Evolutionary conservation across 2,329 filamentous ascomycete species (phyloP), one percentile per base, ranked within the genome.

Genomic region (Nannizziopsis barbatae): DNA sequence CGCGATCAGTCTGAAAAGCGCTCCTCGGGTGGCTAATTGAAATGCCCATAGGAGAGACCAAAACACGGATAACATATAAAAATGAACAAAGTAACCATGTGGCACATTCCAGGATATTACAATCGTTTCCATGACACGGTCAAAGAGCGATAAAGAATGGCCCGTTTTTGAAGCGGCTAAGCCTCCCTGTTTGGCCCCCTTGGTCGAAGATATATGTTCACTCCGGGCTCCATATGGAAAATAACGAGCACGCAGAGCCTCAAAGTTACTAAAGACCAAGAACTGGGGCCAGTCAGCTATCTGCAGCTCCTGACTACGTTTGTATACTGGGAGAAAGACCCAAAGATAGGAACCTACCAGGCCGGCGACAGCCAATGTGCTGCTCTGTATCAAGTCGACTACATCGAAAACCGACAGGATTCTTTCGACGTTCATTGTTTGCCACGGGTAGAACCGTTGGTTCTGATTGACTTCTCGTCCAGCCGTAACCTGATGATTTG

Each of bases 41-140:
- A 67, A 65, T 0, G 74, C 76, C 87, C 89, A 95, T 63, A 89
- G 84, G 3, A 79, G 58, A 0, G 86, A 89, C 51, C 78, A 80
- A 1, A 70, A 61, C 3, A 88, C 68, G 2, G 86, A 90, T 32
- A 80, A 63, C 46, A 84, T 61, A 64, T 98, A 96, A 68, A 95
- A 96, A 57, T 92, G 84, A 38, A 75, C 76, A 65, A 96, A 96
- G 81, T 86, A 96, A 53, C 76, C 76, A 67, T 96, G 92, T 17
- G 90, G 88, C 32, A 95, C 83, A 61, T 78, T 77, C 55, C 75
- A 63, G 33, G 64, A 67, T 31, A 76, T 73, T 15, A 76, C 58
- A 50, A 61, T 7, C 22, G 22, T 62, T 57, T 80, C 76, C 51
- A 80, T 67, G 40, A 71, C 40, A 31, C 47, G 53, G 10, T 57